Evolutionary conservation across 257 asterid genomes (phyloP).

Genomic region (Plantago major): DNA sequence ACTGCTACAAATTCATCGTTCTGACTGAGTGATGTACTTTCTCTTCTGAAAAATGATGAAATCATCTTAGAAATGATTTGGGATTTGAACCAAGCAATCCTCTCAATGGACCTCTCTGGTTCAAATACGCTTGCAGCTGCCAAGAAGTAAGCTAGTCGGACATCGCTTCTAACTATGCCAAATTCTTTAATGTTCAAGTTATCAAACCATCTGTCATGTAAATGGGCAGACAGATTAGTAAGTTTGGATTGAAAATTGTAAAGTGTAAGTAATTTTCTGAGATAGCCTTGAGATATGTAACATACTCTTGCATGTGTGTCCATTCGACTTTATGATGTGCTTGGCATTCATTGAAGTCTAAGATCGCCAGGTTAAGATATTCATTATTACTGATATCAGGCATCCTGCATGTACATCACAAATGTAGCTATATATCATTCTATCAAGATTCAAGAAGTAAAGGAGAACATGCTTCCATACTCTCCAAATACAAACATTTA

Average conservation of each 20-base stretch:
- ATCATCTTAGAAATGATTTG: constrained; percentile 28
- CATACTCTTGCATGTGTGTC: constrained; percentile 28
- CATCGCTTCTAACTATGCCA: constrained; percentile 31
- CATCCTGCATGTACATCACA: background rate
- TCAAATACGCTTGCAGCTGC: constrained; percentile 37
- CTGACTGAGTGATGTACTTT: constrained; percentile 1
- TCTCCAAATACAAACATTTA: no score
- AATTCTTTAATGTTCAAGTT: constrained; percentile 20
- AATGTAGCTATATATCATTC: no score
- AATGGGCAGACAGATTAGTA: no score
- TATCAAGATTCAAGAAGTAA: no score
- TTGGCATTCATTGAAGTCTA: constrained; percentile 49
- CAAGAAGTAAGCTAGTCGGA: constrained; percentile 33
- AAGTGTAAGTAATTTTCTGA: background rate
- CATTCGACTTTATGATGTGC: constrained; percentile 48
- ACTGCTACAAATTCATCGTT: constrained; percentile 1
- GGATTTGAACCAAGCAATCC: constrained; percentile 39
- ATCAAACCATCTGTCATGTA: constrained; percentile 34
- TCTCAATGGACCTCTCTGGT: constrained; percentile 31
- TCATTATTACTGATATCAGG: constrained; percentile 36
- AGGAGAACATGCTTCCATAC: no score
- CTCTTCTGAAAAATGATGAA: constrained; percentile 14
- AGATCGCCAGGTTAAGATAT: constrained; percentile 36
- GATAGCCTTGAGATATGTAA: background rate
- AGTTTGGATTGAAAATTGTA: no score